phyloP scores from a whole-genome alignment of 148 eudicot species.

The Dysphania ambrosioides region DNA sequence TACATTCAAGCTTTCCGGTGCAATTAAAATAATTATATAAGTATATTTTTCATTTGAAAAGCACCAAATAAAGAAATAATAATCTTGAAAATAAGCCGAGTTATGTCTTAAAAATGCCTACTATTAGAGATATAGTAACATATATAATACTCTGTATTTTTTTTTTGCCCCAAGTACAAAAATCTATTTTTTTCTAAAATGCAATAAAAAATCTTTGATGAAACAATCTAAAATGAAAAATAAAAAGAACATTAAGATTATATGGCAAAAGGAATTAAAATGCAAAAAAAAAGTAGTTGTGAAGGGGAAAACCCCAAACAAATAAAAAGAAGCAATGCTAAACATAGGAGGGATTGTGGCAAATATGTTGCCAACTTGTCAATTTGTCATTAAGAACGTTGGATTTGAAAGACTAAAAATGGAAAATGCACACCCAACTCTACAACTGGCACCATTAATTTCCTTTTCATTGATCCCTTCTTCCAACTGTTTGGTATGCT shows the following conservation, averaged over 20 bases:
- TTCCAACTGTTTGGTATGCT: conserved; percentile 52
- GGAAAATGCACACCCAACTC: conserved; percentile 18
- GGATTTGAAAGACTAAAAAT: conserved; percentile 31
- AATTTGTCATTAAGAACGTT: neutral
- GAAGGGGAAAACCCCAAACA: neutral
- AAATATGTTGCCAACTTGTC: neutral
- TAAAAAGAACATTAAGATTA: neutral
- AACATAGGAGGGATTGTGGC: conserved; percentile 3
- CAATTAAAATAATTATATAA: too few relatives aligned
- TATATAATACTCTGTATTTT: too few relatives aligned
- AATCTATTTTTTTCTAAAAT: too few relatives aligned
- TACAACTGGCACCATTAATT: conserved; percentile 29
- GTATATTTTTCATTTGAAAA: too few relatives aligned
- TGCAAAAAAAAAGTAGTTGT: neutral
- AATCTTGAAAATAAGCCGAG: too few relatives aligned
- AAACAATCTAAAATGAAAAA: too few relatives aligned
- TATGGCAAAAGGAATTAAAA: neutral
- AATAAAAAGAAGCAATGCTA: conserved; percentile 1
- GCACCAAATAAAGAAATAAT: too few relatives aligned
- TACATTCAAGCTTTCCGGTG: too few relatives aligned
- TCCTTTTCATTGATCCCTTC: conserved; percentile 21
- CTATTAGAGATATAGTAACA: too few relatives aligned
- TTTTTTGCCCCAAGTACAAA: too few relatives aligned
- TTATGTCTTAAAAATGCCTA: too few relatives aligned
- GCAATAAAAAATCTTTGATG: too few relatives aligned